Conservation (phyloP, 2,329 filamentous ascomycete species). For the Fusarium succisae region DNA sequence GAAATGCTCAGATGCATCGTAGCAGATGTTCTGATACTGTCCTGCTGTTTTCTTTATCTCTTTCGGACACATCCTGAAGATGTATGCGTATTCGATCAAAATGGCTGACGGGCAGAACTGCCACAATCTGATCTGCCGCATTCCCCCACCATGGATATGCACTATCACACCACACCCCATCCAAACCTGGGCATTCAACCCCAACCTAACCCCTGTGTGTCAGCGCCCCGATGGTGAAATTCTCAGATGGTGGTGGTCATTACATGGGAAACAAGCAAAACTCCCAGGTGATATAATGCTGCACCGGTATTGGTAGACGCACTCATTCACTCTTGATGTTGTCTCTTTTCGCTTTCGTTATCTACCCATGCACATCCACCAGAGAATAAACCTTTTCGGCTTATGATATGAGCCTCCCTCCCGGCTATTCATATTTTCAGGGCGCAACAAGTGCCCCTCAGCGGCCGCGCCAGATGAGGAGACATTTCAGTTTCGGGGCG, state of each 20-base stretch:
- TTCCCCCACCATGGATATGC: slow-evolving; percentile 26
- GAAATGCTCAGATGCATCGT: not conserved
- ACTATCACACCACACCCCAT: slow-evolving; percentile 1
- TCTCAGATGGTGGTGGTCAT: slow-evolving; percentile 29
- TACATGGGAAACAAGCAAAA: slow-evolving; percentile 29
- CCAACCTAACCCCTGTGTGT: slow-evolving; percentile 11
- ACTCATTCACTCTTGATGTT: slow-evolving; percentile 13
- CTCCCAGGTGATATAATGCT: slow-evolving; percentile 20
- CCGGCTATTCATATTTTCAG: slow-evolving; percentile 2
- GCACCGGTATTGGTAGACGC: slow-evolving; percentile 1
- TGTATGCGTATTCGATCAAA: not conserved
- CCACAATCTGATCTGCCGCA: slow-evolving; percentile 31
- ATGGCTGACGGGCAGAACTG: slow-evolving; percentile 17
- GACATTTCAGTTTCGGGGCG: slow-evolving; percentile 15
- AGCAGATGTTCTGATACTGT: not conserved
- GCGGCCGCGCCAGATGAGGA: slow-evolving; percentile 1
- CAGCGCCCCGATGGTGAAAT: slow-evolving; percentile 29
- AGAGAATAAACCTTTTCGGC: not conserved
- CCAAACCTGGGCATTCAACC: not conserved
- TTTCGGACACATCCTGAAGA: not conserved
- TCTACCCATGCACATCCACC: not conserved
- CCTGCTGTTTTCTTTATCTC: not conserved
- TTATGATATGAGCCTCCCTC: slow-evolving; percentile 2
- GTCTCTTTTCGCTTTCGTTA: slow-evolving; percentile 19
- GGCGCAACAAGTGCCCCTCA: slow-evolving; percentile 6